These are phyloP conservation scores for Fistulinella cinereoalba DNA, from an alignment of 1,284 basidiomycete species.

Conservation along the genomic window DNA sequence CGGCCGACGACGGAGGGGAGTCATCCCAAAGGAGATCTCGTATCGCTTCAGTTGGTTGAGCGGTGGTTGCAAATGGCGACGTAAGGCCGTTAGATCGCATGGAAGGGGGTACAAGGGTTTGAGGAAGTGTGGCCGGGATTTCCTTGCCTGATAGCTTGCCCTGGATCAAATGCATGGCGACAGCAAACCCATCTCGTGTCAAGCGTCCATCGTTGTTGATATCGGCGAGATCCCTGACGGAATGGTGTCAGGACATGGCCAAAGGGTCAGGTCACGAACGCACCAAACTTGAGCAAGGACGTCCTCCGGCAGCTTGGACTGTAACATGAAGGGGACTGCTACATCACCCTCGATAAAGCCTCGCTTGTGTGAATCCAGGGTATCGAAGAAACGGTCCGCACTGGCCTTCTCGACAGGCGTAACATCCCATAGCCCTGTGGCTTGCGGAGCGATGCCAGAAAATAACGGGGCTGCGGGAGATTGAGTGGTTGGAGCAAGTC, in stretches of 20 bases:
- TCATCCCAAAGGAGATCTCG: slow-evolving; percentile 62
- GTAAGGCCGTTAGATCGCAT: slow-evolving; percentile 46
- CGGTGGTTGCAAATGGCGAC: slow-evolving; percentile 35
- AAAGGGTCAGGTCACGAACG: slow-evolving; percentile 25
- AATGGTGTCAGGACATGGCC: slow-evolving; percentile 11
- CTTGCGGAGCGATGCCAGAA: slow-evolving; percentile 27
- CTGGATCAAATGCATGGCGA: slow-evolving; percentile 95
- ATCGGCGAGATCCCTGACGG: slow-evolving; percentile 89
- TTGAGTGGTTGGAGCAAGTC: slow-evolving; percentile 15
- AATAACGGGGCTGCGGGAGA: slow-evolving; percentile 23
- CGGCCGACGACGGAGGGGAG: slow-evolving; percentile 52
- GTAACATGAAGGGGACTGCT: slow-evolving; percentile 95
- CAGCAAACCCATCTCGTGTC: slow-evolving; percentile 91
- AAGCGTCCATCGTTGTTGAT: slow-evolving; percentile 86
- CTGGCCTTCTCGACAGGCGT: slow-evolving; percentile 78
- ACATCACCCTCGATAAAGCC: slow-evolving; percentile 92
- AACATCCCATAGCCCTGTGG: slow-evolving; percentile 71
- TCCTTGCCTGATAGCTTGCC: slow-evolving; percentile 83
- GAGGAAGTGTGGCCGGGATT: slow-evolving; percentile 71
- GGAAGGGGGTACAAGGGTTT: slow-evolving; percentile 78
- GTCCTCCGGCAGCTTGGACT: slow-evolving; percentile 84
- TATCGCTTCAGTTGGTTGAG: slow-evolving; percentile 38
- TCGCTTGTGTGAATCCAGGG: slow-evolving; percentile 71
- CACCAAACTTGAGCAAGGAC: slow-evolving; percentile 91
- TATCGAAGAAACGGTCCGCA: slow-evolving; percentile 82